phyloP scores from a whole-genome alignment of 768 basidiomycete species.

The Trametes maxima region DNA sequence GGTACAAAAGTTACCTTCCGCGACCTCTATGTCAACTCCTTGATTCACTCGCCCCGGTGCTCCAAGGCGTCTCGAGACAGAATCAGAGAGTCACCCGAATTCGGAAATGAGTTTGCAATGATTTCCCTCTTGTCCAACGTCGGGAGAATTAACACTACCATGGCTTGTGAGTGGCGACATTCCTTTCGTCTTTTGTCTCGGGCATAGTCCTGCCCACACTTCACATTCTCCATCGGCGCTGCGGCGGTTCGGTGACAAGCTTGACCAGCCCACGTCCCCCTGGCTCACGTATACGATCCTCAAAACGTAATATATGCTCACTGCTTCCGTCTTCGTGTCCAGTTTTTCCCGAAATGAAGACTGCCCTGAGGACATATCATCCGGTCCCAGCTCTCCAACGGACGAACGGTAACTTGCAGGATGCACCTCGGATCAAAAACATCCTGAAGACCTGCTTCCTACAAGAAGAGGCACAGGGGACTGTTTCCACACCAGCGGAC shows the following conservation, averaged over 20 bases:
- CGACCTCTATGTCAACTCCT: slow-evolving; percentile 50
- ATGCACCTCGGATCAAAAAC: slow-evolving; percentile 78
- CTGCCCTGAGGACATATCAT: slow-evolving; percentile 74
- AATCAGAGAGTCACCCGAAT: slow-evolving; percentile 58
- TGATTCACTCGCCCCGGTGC: slow-evolving; percentile 61
- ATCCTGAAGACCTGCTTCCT: slow-evolving; percentile 65
- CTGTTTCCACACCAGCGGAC: slow-evolving; percentile 58
- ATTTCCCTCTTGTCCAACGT: slow-evolving; percentile 74
- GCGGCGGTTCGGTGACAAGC: background rate
- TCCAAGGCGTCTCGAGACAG: slow-evolving; percentile 74
- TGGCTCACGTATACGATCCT: background rate
- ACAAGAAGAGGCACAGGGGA: slow-evolving; percentile 44
- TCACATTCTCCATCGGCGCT: too few relatives aligned
- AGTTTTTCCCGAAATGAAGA: slow-evolving; percentile 85
- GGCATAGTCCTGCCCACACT: too few relatives aligned
- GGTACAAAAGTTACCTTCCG: slow-evolving; percentile 44
- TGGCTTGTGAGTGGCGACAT: slow-evolving; percentile 64
- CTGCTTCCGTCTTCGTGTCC: background rate
- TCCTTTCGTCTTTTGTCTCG: background rate
- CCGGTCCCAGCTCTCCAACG: slow-evolving; percentile 73
- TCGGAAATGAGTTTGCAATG: slow-evolving; percentile 74
- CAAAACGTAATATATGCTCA: background rate
- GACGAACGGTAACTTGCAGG: slow-evolving; percentile 70
- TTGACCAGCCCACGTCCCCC: background rate
- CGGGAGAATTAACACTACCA: slow-evolving; percentile 80